Base-by-base conservation (phyloP, 495 filamentous ascomycete genomes). In the Penicillium arizonense region DNA sequence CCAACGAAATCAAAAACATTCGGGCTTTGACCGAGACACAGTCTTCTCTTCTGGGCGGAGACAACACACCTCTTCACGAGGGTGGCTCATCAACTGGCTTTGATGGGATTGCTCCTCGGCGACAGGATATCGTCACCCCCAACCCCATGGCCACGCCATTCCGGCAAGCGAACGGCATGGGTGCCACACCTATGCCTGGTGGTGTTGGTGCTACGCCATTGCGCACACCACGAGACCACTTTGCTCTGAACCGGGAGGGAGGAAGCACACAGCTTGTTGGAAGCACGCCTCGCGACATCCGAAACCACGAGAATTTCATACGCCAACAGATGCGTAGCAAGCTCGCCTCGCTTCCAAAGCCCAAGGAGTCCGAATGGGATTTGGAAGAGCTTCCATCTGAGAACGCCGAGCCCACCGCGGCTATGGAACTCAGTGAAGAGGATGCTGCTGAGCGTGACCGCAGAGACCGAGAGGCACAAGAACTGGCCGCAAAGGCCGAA, bases 1-100 rank as follows among this genome's bases (percentile, higher is more conserved):
- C 93, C 45, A 98, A 97, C 63, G 94, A 98, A 69, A 95, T 97
- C 52, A 86, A 84, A 54, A 97, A 98, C 67, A 96, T 97, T 48
- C 81, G 90, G 35, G 90, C 92, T 6, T 74, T 96, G 40, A 97
- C 91, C 0, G 89, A 96, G 62, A 97, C 94, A 0, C 89, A 97
- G 63, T 97, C 93, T n/a, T 95, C 90, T 14, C 76, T 98, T 13
- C 80, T 97, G 14, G 94, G 94, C 49, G 94, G 93, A 1, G 95
- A 97, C 52, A 97, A 97, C 59, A 92, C 91, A 0, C 89, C 90
- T 35, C 77, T 97, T 10, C 82, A 91, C 53, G 88, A 96, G 59
- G 89, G 89, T 16, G 74, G 77, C 34, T 85, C 82, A 9, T 92
- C 91, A 21, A 96, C 93, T 26, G 91, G 91, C 0, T 96, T 96